Evolutionary conservation across 805 yeast species (phyloP).

Genomic region (Geotrichum ghanense): DNA sequence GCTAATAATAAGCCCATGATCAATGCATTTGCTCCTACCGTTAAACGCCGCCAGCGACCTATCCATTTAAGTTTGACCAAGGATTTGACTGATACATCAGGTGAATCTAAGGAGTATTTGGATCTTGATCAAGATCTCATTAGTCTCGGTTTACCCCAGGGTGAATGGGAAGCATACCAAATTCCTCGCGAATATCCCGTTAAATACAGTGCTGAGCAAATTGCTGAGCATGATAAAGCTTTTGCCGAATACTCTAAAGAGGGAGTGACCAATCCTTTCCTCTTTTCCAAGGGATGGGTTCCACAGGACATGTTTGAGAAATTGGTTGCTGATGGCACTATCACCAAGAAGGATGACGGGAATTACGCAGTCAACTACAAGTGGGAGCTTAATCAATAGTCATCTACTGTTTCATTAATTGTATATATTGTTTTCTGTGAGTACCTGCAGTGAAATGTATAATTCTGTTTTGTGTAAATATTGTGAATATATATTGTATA

Average conservation of each 20-base stretch:
- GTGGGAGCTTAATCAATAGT: constrained; percentile 13
- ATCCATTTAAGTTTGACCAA: constrained; percentile 13
- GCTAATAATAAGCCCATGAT: constrained; percentile 41
- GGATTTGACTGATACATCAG: constrained; percentile 2
- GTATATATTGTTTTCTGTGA: no score
- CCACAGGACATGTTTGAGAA: constrained; percentile 86
- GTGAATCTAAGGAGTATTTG: constrained; percentile 15
- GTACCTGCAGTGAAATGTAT: no score
- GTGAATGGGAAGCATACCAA: constrained; percentile 20
- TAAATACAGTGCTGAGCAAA: constrained; percentile 43
- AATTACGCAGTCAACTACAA: constrained; percentile 30
- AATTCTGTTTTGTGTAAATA: no score
- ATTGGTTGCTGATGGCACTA: constrained; percentile 53
- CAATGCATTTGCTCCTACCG: constrained; percentile 69
- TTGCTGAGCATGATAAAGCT: constrained; percentile 44
- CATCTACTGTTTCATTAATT: no score
- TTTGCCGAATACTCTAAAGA: constrained; percentile 59
- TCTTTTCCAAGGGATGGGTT: constrained; percentile 89
- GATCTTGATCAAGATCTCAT: constrained; percentile 24
- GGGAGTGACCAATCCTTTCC: constrained; percentile 64
- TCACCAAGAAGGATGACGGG: constrained; percentile 51
- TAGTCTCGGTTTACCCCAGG: constrained; percentile 12
- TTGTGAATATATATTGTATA: no score
- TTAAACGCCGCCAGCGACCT: constrained; percentile 38
- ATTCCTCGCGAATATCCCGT: constrained; percentile 40